Conservation (phyloP, 2,329 filamentous ascomycete genomes). For the Arthrobotrys sphaeroides region DNA sequence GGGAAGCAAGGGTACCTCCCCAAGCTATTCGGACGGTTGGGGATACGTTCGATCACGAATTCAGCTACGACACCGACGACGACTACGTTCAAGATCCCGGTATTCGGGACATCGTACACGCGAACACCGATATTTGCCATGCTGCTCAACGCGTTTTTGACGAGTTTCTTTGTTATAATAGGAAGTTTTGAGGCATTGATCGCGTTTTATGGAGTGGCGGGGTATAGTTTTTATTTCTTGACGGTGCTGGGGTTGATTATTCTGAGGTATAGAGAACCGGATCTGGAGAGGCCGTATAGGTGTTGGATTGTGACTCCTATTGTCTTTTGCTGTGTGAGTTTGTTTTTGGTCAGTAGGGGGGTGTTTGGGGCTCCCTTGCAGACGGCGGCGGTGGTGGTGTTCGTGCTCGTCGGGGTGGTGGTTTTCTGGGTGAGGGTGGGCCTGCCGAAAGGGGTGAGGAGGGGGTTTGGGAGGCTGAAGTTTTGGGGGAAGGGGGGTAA, state of each 20-base stretch:
- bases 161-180: conserved; percentile 78
- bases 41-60: conserved; percentile 65
- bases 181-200: conserved; percentile 91
- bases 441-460: conserved; percentile 63
- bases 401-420: conserved; percentile 82
- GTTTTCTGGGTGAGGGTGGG: conserved; percentile 89
- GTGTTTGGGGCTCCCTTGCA: conserved; percentile 91
- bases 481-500: conserved; percentile 66
- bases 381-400: conserved; percentile 84
- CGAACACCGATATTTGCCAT: conserved; percentile 90
- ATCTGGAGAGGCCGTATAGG: conserved; percentile 87
- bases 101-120: conserved; percentile 57
- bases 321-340: conserved; percentile 95
- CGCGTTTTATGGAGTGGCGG: conserved; percentile 96
- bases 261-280: conserved; percentile 84
- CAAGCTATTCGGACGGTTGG: conserved; percentile 81
- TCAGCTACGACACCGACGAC: conserved; percentile 59
- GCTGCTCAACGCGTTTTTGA: conserved; percentile 79
- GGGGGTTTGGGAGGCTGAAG: conserved; percentile 64
- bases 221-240: conserved; percentile 96
- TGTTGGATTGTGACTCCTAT: conserved; percentile 98
- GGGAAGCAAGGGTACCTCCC: conserved; percentile 96
- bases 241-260: conserved; percentile 94
- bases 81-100: conserved; percentile 58
- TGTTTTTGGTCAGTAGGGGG: conserved; percentile 88